A percentile compares a stretch with the other conserved stretches of the same genome.
These are phyloP conservation scores for Nakazawaea peltata DNA, from an alignment of 805 yeast species.

Conservation along the genomic window DNA sequence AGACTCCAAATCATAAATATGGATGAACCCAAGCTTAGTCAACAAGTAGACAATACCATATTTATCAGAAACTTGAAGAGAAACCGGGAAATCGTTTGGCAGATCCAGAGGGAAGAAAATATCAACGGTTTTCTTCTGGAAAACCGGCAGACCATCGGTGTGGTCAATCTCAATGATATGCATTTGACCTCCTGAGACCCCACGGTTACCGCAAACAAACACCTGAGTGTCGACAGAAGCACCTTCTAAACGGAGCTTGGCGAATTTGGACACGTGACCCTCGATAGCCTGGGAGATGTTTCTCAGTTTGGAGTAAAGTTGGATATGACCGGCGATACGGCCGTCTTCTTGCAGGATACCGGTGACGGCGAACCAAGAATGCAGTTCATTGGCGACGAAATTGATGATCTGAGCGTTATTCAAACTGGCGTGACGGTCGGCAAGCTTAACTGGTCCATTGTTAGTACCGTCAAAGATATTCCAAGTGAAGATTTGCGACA, in stretches of 20 bases:
- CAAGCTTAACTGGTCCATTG: constrained; percentile 71
- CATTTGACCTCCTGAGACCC: constrained; percentile 74
- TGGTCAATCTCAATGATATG: constrained; percentile 97
- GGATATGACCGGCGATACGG: constrained; percentile 93
- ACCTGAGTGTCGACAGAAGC: constrained; percentile 74
- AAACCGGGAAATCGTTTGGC: constrained; percentile 90
- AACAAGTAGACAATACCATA: constrained; percentile 84
- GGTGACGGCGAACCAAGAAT: constrained; percentile 90
- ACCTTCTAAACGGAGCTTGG: constrained; percentile 65
- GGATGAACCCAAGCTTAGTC: constrained; percentile 95
- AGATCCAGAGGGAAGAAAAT: constrained; percentile 97
- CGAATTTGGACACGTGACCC: constrained; percentile 94
- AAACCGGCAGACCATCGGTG: constrained; percentile 73
- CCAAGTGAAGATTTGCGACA: constrained; percentile 69
- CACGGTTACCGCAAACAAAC: constrained; percentile 88
- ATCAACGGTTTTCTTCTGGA: constrained; percentile 83
- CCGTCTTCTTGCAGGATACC: constrained; percentile 95
- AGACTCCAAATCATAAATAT: constrained; percentile 87
- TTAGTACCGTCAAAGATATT: constrained; percentile 75
- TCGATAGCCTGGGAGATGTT: constrained; percentile 94
- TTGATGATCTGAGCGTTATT: constrained; percentile 83
- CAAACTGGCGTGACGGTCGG: constrained; percentile 77
- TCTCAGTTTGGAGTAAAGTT: constrained; percentile 80
- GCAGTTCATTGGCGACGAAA: constrained; percentile 70
- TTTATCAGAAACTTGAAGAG: constrained; percentile 76